Conservation (phyloP, 768 basidiomycete species). For the Sistotremastrum niveocremeum region DNA sequence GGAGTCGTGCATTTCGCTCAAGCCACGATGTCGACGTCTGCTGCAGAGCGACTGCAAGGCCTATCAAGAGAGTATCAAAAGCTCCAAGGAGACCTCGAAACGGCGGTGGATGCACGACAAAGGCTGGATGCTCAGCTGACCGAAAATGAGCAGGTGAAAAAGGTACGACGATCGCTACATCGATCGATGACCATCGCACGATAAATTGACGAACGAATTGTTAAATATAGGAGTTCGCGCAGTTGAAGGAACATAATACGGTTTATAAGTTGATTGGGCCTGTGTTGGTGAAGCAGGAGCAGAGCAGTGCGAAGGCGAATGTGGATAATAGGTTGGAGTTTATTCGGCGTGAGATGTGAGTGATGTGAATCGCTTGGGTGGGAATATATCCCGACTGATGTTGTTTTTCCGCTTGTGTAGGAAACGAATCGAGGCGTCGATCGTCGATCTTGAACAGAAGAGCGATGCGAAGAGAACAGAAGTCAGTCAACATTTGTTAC, state of each 20-base stretch:
- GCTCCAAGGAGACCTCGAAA: conserved; percentile 59
- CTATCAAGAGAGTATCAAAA: conserved; percentile 70
- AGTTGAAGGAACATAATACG: conserved; percentile 57
- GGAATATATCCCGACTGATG: background rate
- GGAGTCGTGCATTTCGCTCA: no score
- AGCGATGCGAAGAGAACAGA: conserved; percentile 74
- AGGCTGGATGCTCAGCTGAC: conserved; percentile 80
- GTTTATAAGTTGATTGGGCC: conserved; percentile 90
- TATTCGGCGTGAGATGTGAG: conserved; percentile 80
- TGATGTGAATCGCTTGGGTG: conserved; percentile 6
- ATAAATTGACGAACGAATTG: background rate
- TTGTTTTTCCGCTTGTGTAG: conserved; percentile 20
- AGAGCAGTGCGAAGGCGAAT: conserved; percentile 71
- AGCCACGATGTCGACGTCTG: no score
- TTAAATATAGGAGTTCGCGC: conserved; percentile 57
- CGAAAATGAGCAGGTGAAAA: conserved; percentile 87
- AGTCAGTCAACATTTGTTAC: conserved; percentile 27
- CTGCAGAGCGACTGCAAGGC: conserved; percentile 39
- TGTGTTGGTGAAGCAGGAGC: conserved; percentile 82
- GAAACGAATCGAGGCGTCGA: conserved; percentile 67
- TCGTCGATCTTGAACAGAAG: conserved; percentile 66
- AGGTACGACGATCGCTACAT: conserved; percentile 31
- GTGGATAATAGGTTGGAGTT: conserved; percentile 85
- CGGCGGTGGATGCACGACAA: conserved; percentile 67
- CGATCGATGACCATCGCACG: background rate